A percentile compares a stretch with the other conserved stretches of the same genome.
Conservation (phyloP, 2,329 filamentous ascomycete genomes). For the Lachnellula occidentalis region DNA sequence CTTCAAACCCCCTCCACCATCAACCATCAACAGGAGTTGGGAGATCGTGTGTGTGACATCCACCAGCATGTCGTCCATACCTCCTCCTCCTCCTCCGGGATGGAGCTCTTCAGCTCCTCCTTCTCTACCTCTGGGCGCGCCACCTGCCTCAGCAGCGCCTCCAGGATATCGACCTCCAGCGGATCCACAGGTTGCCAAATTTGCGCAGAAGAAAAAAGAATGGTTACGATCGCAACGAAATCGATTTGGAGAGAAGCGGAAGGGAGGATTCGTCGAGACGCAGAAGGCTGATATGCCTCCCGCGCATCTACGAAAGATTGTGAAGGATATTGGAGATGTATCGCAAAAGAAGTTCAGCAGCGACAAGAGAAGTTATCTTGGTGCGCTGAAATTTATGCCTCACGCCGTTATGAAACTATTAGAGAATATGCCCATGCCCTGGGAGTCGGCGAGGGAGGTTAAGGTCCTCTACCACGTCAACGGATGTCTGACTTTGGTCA, state of each 20-base stretch:
- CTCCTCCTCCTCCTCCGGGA: constrained; percentile 63
- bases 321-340: constrained; percentile 97
- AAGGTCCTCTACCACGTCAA: constrained; percentile 99
- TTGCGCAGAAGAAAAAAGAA: constrained; percentile 98
- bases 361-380: constrained; percentile 96
- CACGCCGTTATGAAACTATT: constrained; percentile 94
- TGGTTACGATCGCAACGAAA: constrained; percentile 90
- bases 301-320: constrained; percentile 96
- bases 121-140: constrained; percentile 42
- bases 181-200: constrained; percentile 85
- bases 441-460: constrained; percentile 93
- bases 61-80: constrained; percentile 50
- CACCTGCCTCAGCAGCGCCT: constrained; percentile 60
- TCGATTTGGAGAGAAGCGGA: constrained; percentile 93
- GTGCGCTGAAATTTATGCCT: constrained; percentile 98
- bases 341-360: constrained; percentile 99
- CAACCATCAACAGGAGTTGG: constrained; percentile 22
- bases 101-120: constrained; percentile 50
- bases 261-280: constrained; percentile 92
- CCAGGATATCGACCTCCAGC: constrained; percentile 77
- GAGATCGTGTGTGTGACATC: constrained; percentile 23
- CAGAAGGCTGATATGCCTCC: constrained; percentile 99
- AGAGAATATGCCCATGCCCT: constrained; percentile 99
- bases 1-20: constrained; percentile 1
- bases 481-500: constrained; percentile 92